Conservation (phyloP, 306 rosid genomes). For the Dryas alaskensis region DNA sequence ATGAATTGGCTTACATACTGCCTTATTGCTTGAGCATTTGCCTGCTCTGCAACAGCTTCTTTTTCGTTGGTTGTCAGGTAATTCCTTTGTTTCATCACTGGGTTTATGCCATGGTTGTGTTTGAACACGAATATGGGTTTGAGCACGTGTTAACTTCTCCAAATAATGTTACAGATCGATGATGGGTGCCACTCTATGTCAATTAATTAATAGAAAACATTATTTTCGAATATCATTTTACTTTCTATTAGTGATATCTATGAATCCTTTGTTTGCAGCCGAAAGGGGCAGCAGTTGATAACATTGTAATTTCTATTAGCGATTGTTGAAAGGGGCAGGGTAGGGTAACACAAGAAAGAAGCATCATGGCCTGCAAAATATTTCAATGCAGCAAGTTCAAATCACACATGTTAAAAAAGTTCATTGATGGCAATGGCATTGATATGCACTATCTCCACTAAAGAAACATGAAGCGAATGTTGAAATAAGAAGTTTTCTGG, state of each 20-base stretch:
- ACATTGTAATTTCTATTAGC: conserved; percentile 45
- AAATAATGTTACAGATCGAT: conserved; percentile 12
- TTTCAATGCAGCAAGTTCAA: conserved; percentile 27
- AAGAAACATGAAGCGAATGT: background rate
- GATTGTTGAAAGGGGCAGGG: too few species aligned
- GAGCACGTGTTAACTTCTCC: conserved; percentile 5
- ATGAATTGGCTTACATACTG: background rate
- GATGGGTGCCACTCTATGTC: background rate
- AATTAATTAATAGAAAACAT: background rate
- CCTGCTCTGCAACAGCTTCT: conserved; percentile 93
- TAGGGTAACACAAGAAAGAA: conserved; percentile 52
- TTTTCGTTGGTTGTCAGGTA: conserved; percentile 87
- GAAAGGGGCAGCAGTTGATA: conserved; percentile 88
- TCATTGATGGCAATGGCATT: background rate
- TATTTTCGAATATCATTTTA: conserved; percentile 2
- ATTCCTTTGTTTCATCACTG: conserved; percentile 14
- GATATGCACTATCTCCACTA: background rate
- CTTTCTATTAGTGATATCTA: background rate
- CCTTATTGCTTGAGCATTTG: conserved; percentile 85
- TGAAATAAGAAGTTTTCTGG: background rate
- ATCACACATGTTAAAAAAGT: background rate
- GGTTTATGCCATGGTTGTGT: conserved; percentile 2
- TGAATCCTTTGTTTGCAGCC: conserved; percentile 52
- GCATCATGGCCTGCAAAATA: conserved; percentile 61
- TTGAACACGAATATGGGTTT: conserved; percentile 8